Conservation (phyloP, 192 early-diverging fungal genomes). For the Diversispora eburnea region DNA sequence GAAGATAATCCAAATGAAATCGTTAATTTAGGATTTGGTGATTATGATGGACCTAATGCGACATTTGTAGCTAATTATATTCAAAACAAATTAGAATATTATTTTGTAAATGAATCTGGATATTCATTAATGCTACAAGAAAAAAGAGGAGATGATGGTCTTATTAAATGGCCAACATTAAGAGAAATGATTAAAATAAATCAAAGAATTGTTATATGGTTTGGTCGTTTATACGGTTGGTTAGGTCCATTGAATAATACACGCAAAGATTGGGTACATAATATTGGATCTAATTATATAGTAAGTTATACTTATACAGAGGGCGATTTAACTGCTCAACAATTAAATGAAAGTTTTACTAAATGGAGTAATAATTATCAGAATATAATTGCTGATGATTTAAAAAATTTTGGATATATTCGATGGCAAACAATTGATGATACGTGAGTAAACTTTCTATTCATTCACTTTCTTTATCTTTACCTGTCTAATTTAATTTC, state of each 20-base stretch:
- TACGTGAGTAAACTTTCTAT: conserved; percentile 31
- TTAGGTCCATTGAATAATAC: conserved; percentile 12
- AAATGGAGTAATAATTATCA: conserved; percentile 22
- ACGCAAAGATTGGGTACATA: conserved; percentile 35
- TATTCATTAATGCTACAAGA: conserved; percentile 22
- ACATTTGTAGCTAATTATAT: conserved; percentile 7
- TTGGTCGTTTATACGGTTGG: conserved; percentile 28
- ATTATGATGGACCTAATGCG: conserved; percentile 29
- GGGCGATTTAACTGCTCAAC: conserved; percentile 10
- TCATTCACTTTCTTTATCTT: too few species aligned
- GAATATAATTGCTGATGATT: conserved; percentile 12
- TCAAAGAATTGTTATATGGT: conserved; percentile 37
- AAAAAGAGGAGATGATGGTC: too few species aligned
- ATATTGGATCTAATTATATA: conserved; percentile 32
- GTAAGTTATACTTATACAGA: conserved; percentile 33
- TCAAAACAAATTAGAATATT: conserved; percentile 32
- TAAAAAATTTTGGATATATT: conserved; percentile 22
- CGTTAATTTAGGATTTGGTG: conserved; percentile 39
- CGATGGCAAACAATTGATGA: conserved; percentile 42
- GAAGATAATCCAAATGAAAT: conserved; percentile 40
- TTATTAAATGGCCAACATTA: conserved; percentile 34
- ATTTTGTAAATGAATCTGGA: conserved; percentile 32
- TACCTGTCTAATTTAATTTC: too few species aligned
- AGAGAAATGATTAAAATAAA: conserved; percentile 39
- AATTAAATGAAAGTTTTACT: conserved; percentile 34